A percentile compares a stretch with the other conserved stretches of the same genome.
Evolutionary conservation across 306 rosid species (phyloP).

Genomic region (Malus asiatica): DNA sequence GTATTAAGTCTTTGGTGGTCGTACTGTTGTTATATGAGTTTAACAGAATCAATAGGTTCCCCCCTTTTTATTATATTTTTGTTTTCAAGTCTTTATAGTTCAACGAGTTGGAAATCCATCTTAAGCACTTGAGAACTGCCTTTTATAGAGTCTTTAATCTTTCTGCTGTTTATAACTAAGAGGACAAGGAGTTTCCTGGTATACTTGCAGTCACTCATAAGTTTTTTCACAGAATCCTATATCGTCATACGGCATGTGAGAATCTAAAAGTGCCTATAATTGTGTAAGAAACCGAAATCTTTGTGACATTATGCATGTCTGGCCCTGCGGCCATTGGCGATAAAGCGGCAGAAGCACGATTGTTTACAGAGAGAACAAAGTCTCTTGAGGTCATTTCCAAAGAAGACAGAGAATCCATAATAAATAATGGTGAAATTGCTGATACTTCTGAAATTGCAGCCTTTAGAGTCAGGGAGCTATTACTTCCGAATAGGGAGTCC

Average conservation of each 20-base stretch:
- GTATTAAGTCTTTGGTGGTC: background rate
- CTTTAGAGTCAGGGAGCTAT: constrained; percentile 65
- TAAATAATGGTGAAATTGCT: constrained; percentile 44
- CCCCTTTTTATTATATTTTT: background rate
- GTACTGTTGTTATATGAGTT: background rate
- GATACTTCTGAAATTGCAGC: constrained; percentile 52
- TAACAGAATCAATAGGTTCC: background rate
- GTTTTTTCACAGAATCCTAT: constrained; percentile 25
- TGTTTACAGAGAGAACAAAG: constrained; percentile 65
- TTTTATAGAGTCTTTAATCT: constrained; percentile 13
- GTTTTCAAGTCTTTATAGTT: background rate
- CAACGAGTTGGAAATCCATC: background rate
- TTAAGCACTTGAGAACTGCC: constrained; percentile 4
- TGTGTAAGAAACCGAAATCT: constrained; percentile 37
- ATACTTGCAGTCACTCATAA: constrained; percentile 15
- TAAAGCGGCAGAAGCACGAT: constrained; percentile 44
- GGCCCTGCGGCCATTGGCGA: constrained; percentile 74
- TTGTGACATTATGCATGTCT: constrained; percentile 92
- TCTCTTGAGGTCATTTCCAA: constrained; percentile 56
- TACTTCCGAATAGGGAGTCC: constrained; percentile 61
- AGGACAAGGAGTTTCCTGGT: constrained; percentile 29
- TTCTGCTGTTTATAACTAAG: constrained; percentile 25
- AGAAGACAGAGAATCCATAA: constrained; percentile 25
- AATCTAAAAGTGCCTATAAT: constrained; percentile 23
- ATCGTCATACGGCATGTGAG: constrained; percentile 37